Conservation (phyloP, 1,284 basidiomycete species). For the Peniophora sp. region DNA sequence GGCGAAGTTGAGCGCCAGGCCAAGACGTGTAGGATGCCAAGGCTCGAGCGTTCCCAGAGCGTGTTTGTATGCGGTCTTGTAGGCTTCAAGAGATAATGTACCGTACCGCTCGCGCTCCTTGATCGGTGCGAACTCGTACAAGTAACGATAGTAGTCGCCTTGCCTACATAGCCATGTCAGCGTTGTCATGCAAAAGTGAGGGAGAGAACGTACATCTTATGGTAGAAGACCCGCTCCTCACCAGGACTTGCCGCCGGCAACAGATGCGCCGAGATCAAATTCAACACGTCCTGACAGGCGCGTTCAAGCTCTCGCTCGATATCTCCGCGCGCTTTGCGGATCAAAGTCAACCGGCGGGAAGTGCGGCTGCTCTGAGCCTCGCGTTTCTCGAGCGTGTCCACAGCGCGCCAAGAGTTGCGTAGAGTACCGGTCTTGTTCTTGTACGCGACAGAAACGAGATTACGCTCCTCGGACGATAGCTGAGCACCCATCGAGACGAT, state of each 20-base stretch:
- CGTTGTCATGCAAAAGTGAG: background rate
- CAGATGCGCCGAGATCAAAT: constrained; percentile 43
- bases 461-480: constrained; percentile 57
- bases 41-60: constrained; percentile 49
- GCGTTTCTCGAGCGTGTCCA: constrained; percentile 47
- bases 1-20: constrained; percentile 92
- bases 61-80: constrained; percentile 60
- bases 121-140: constrained; percentile 48
- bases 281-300: constrained; percentile 52
- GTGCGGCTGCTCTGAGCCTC: constrained; percentile 24
- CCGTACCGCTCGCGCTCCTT: constrained; percentile 41
- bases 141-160: constrained; percentile 65
- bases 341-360: constrained; percentile 36
- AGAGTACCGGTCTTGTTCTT: constrained; percentile 59
- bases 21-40: constrained; percentile 69
- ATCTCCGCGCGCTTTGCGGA: constrained; percentile 40
- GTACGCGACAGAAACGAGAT: constrained; percentile 61
- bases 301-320: constrained; percentile 51
- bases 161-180: constrained; percentile 33
- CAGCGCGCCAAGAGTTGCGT: constrained; percentile 55
- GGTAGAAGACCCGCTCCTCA: constrained; percentile 63
- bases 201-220: constrained; percentile 45
- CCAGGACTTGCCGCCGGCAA: constrained; percentile 47
- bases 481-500: constrained; percentile 40
- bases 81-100: constrained; percentile 50